Base-by-base conservation (phyloP, 2,329 filamentous ascomycete genomes). In the Lachnellula arida region DNA sequence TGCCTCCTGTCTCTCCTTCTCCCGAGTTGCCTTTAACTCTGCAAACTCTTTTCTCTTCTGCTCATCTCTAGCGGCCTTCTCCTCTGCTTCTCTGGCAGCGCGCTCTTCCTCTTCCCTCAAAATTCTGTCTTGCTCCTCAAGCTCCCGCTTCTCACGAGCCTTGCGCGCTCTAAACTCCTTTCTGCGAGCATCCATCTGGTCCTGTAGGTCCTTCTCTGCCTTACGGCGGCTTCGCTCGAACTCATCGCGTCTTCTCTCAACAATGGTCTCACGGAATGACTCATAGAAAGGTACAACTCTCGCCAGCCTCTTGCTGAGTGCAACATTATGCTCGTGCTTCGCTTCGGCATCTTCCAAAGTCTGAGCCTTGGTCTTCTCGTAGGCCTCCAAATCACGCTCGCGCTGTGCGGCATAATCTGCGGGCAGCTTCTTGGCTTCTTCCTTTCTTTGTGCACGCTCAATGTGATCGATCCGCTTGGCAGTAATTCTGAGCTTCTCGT, bases 391-490 rank as follows among this genome's bases (percentile, higher is more conserved):
- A 69, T 99, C 94, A 56, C 75, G 78, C 70, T 91, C 83, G 70
- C 87, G 86, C 76, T 99, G 94, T 66, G 78, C 79, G 62, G 89
- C 87, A 70, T 95, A 96, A 69, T 99, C 94, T 50, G 86, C 85
- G 56, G 85, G 78, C 57, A 97, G 78, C 75, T 97, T 93, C 83
- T 97, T 96, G 69, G 87, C 77, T 75, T 99, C 94, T 76, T 97
- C 94, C 73, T 93, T 90, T 68, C 94, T 87, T 82, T 95, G 95
- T 39, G 94, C 94, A 77, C 94, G 89, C 79, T 99, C 94, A 66
- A 99, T 78, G 75, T 99, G 93, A 71, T 99, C 94, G 67, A 97
- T 89, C 62, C 94, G 88, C 84, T 97, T 97, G 72, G 88, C 91
- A 58, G 92, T 95, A 67, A 96, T 85, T 67, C 91, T 87, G 52